These are phyloP conservation scores for Tillandsia leiboldiana DNA, from an alignment of 176 grass and related monocot genomes.

Conservation along the genomic window DNA sequence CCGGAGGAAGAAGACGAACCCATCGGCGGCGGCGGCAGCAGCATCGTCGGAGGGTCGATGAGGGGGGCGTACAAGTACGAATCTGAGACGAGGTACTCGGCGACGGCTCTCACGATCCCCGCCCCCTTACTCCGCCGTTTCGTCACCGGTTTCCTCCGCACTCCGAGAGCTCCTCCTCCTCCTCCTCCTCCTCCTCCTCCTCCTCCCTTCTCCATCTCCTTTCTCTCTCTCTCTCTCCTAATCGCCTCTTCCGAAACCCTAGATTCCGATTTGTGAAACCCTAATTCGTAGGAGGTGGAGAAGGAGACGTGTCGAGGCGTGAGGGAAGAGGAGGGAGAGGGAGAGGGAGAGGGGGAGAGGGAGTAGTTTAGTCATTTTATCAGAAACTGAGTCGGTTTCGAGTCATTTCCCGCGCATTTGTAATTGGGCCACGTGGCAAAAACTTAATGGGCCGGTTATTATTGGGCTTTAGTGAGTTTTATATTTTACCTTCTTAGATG, in stretches of 20 bases:
- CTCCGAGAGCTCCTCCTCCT: background rate
- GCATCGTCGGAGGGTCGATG: background rate
- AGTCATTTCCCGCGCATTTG: too few relatives aligned
- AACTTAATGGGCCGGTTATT: background rate
- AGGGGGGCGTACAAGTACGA: constrained; percentile 37
- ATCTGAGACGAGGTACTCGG: constrained; percentile 25
- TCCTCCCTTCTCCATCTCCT: constrained; percentile 8
- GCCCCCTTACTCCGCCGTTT: constrained; percentile 10
- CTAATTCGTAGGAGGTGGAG: background rate
- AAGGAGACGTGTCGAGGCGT: background rate
- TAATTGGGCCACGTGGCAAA: too few relatives aligned
- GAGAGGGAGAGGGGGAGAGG: background rate
- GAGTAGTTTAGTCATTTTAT: background rate
- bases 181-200: background rate
- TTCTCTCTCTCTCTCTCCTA: background rate
- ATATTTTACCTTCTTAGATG: too few relatives aligned
- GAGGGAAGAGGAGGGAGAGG: background rate
- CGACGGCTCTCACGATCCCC: constrained; percentile 19
- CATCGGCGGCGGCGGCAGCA: background rate
- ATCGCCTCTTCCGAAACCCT: constrained; percentile 3
- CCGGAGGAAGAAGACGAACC: background rate
- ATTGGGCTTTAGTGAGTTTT: background rate
- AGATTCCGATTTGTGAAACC: background rate
- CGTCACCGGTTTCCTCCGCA: constrained; percentile 17
- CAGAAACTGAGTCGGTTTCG: too few relatives aligned